Evolutionary conservation across 305 asterid species (phyloP), one percentile per base, ranked within the genome.

Genomic region (Andrographis paniculata): DNA sequence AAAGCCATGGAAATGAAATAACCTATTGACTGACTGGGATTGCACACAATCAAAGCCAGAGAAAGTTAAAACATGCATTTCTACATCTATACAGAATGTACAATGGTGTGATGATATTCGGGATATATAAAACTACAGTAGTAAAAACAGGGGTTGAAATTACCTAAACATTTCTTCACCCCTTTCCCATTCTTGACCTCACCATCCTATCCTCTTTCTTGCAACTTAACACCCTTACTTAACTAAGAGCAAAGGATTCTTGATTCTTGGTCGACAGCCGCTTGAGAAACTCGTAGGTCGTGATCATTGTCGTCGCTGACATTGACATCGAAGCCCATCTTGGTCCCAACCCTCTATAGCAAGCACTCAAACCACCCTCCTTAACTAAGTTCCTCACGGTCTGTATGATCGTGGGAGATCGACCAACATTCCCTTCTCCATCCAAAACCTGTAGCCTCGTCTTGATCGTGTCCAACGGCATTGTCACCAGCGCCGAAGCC

Each of bases 391-490:
- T 80, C 70, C 92, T 75, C 47, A 77, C 62, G 1, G 82, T 76
- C 33, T 75, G 86, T 30, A 70, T 78, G 12, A 79, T 44, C 20
- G 70, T 78, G 18, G 84, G 64, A 47, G 79, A 75, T 20, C 74
- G 52, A 7, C 85, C 78, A 48, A 50, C 75, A 35, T 72, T 79
- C 23, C 73, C 87, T 35, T 77, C 84, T 2, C 84, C 82, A 24
- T 78, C 77, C 53, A 78, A 46, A 20, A 84, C 95, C 63, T 80
- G 89, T 36, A 84, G 53, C 43, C 93, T 65, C 12, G 89, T 84
- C 75, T 84, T 84, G 60, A 84, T 84, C 1, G 95, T 84, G 60
- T 84, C 93, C 53, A 84, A 40, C 14, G 93, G 95, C 85, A 77
- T 84, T 7, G 93, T 84, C 45, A 84, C 76, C 53, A 76, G 47